These are phyloP conservation scores for Barnettozyma populi DNA, from an alignment of 805 yeast species.

Conservation along the genomic window DNA sequence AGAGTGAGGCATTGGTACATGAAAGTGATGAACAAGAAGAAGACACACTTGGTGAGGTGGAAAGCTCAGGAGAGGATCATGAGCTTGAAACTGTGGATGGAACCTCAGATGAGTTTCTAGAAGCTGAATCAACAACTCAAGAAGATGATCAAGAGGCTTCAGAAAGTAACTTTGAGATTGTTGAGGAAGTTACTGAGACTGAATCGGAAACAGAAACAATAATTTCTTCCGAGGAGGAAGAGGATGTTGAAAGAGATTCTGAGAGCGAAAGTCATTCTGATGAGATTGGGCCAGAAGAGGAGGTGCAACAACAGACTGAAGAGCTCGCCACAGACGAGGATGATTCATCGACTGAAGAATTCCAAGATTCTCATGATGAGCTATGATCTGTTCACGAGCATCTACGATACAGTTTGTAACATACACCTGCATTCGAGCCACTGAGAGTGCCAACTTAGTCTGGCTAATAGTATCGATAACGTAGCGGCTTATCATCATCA, in stretches of 20 bases:
- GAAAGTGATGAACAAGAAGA: slow-evolving; percentile 2
- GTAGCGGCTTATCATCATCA: too few relatives aligned
- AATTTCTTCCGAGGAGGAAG: background rate
- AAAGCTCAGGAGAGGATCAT: background rate
- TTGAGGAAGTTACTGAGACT: background rate
- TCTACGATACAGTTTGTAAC: too few relatives aligned
- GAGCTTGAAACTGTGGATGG: background rate
- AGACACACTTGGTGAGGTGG: background rate
- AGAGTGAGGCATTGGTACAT: background rate
- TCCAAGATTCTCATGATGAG: slow-evolving; percentile 11
- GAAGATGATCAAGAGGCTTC: background rate
- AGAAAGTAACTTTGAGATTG: background rate
- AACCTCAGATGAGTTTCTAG: background rate
- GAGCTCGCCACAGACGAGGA: background rate
- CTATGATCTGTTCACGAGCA: slow-evolving; percentile 2
- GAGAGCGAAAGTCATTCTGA: too few relatives aligned
- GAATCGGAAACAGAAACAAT: background rate
- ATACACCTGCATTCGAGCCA: background rate
- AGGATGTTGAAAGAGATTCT: background rate
- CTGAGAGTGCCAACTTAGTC: background rate
- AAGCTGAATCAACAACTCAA: background rate
- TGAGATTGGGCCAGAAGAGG: too few relatives aligned
- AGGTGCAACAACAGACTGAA: background rate
- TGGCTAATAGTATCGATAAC: background rate
- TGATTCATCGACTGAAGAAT: background rate